Conservation (phyloP, 2,329 filamentous ascomycete species). For the Thelonectria olida region DNA sequence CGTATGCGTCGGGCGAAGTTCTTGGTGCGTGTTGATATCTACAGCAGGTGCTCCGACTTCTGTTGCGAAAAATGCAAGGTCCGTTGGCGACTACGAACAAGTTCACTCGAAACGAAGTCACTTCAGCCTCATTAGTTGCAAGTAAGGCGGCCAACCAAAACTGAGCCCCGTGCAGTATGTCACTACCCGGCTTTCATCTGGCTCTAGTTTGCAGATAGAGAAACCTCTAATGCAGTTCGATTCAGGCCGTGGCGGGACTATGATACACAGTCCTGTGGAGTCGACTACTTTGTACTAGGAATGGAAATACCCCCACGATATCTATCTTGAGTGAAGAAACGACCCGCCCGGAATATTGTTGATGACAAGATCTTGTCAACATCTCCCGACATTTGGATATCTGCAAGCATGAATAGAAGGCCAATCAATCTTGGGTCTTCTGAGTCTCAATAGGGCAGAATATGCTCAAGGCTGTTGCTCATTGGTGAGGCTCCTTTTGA, state of each 20-base stretch:
- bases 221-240: slow-evolving; percentile 60
- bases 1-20: slow-evolving; percentile 76
- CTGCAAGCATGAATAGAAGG: slow-evolving; percentile 70
- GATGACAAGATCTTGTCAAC: slow-evolving; percentile 69
- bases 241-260: slow-evolving; percentile 48
- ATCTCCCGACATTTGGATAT: slow-evolving; percentile 51
- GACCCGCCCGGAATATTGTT: slow-evolving; percentile 65
- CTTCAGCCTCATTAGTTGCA: slow-evolving; percentile 62
- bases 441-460: no score
- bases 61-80: no score
- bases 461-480: slow-evolving; percentile 66
- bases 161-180: slow-evolving; percentile 70
- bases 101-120: slow-evolving; percentile 78
- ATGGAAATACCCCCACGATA: slow-evolving; percentile 53
- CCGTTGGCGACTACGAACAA: slow-evolving; percentile 74
- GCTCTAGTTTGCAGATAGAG: no score
- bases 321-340: slow-evolving; percentile 70
- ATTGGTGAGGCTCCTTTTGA: slow-evolving; percentile 9
- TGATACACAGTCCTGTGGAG: slow-evolving; percentile 50
- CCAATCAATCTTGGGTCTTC: slow-evolving; percentile 63
- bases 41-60: no score
- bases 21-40: slow-evolving; percentile 68
- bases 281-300: slow-evolving; percentile 55
- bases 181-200: slow-evolving; percentile 62
- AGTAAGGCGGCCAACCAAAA: slow-evolving; percentile 69